These are phyloP conservation scores for Rutstroemia sp. DNA, from an alignment of 2,329 filamentous ascomycete genomes.

Conservation along the genomic window DNA sequence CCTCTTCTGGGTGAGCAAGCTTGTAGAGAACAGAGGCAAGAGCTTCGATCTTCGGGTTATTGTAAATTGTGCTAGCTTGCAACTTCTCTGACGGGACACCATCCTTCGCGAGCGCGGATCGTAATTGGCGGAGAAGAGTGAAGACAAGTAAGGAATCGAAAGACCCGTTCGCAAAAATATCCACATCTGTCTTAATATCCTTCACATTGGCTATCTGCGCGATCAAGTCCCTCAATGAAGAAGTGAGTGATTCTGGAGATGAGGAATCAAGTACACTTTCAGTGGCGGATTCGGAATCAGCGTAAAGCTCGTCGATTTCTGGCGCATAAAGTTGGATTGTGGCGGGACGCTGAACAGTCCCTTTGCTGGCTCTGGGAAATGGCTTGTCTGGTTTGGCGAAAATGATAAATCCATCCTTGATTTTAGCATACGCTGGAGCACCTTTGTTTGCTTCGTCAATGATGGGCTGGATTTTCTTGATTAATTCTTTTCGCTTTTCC, in stretches of 20 bases:
- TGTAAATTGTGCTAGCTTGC: slow-evolving; percentile 6
- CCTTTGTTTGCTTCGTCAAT: slow-evolving; percentile 9
- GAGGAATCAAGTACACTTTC: not conserved
- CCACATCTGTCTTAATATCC: not conserved
- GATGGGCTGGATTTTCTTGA: slow-evolving; percentile 19
- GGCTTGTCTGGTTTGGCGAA: slow-evolving; percentile 8
- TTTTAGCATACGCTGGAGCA: slow-evolving; percentile 3
- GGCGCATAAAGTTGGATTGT: slow-evolving; percentile 5
- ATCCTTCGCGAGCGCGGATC: slow-evolving; percentile 2
- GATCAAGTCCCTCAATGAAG: not conserved
- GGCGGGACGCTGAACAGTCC: slow-evolving; percentile 9
- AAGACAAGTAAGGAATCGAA: slow-evolving; percentile 8
- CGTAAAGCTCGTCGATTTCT: slow-evolving; percentile 12
- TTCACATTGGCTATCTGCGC: not conserved
- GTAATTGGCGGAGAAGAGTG: slow-evolving; percentile 6
- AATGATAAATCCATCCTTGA: not conserved
- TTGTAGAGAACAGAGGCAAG: slow-evolving; percentile 3
- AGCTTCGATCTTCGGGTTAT: slow-evolving; percentile 1
- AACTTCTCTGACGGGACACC: not conserved
- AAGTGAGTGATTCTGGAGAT: not conserved
- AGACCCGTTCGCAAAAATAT: slow-evolving; percentile 5
- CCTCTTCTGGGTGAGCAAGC: not conserved
- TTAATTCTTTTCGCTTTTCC: not conserved
- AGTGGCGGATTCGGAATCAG: not conserved
- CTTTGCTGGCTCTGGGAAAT: slow-evolving; percentile 11